phyloP scores from a whole-genome alignment of 192 early-diverging fungal genomes.

The Anaeromyces robustus region DNA sequence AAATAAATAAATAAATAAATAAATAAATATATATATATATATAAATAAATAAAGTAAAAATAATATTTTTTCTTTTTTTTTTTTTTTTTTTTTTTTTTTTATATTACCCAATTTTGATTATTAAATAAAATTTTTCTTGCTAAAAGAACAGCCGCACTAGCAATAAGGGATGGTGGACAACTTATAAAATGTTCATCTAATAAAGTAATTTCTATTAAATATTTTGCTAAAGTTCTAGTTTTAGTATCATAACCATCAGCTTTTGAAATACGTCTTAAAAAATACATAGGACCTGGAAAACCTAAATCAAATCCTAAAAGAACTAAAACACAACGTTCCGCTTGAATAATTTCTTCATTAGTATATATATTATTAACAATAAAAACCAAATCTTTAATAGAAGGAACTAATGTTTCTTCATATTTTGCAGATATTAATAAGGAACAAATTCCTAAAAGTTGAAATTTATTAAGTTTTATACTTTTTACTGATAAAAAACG shows the following conservation, averaged over 20 bases:
- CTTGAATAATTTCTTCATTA: slow-evolving; percentile 23
- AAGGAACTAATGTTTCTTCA: slow-evolving; percentile 35
- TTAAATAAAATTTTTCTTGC: slow-evolving; percentile 18
- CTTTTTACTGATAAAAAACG: slow-evolving; percentile 32
- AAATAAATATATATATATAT: too few species aligned
- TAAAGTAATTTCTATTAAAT: slow-evolving; percentile 36
- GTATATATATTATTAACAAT: slow-evolving; percentile 25
- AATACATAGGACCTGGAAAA: slow-evolving; percentile 34
- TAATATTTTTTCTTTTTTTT: too few species aligned
- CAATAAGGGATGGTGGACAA: slow-evolving; percentile 24
- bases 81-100: too few species aligned
- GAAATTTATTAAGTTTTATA: slow-evolving; percentile 27
- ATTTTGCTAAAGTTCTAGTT: slow-evolving; percentile 40
- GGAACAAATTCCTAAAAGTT: slow-evolving; percentile 31
- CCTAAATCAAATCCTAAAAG: slow-evolving; percentile 41
- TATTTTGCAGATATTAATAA: slow-evolving; percentile 38
- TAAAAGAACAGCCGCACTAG: slow-evolving; percentile 23
- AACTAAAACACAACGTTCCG: slow-evolving; percentile 36
- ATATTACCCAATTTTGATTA: background rate
- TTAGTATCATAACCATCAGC: slow-evolving; percentile 38
- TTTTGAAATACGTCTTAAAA: slow-evolving; percentile 36
- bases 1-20: too few species aligned
- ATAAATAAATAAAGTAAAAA: too few species aligned
- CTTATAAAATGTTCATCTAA: slow-evolving; percentile 35
- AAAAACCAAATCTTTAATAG: slow-evolving; percentile 26